phyloP scores from a whole-genome alignment of 306 rosid genomes.

The Oxytropis ochrocephala region DNA sequence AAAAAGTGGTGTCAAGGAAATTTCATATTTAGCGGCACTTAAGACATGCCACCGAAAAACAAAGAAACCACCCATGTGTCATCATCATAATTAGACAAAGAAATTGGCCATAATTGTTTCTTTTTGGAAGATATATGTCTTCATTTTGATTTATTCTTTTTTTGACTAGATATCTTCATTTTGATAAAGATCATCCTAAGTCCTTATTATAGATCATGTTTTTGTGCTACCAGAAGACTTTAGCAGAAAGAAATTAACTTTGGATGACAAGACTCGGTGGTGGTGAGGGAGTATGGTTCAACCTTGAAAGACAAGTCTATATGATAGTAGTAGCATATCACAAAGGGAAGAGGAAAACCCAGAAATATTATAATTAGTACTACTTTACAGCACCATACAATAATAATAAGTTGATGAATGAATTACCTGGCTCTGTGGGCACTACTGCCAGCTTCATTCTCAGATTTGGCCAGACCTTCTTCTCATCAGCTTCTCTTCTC shows the following conservation, averaged over 20 bases:
- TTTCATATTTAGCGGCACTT: slow-evolving; percentile 6
- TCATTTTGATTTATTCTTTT: not conserved
- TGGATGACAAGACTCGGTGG: slow-evolving; percentile 13
- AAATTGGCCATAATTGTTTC: slow-evolving; percentile 13
- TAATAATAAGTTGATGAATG: slow-evolving; percentile 45
- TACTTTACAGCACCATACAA: not conserved
- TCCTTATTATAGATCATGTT: not conserved
- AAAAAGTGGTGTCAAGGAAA: not conserved
- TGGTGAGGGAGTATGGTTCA: not conserved
- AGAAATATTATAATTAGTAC: not conserved
- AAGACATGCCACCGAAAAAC: slow-evolving; percentile 26
- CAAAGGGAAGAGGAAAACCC: slow-evolving; percentile 28
- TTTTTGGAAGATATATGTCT: not conserved
- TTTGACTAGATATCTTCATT: not conserved
- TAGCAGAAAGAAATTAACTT: slow-evolving; percentile 12
- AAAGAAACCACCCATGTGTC: slow-evolving; percentile 36
- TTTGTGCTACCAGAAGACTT: not conserved
- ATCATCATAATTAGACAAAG: slow-evolving; percentile 24
- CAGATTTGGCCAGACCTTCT: slow-evolving; percentile 76
- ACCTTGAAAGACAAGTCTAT: slow-evolving; percentile 21
- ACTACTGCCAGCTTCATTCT: slow-evolving; percentile 64
- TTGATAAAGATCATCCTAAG: not conserved
- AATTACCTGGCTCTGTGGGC: slow-evolving; percentile 69
- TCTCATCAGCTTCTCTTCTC: slow-evolving; percentile 75
- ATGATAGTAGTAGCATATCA: slow-evolving; percentile 27